Percentiles rank a stretch among this genome's conserved stretches.
Evolutionary conservation across 148 eudicot genomes (phyloP).

Genomic region (Mesembryanthemum crystallinum): DNA sequence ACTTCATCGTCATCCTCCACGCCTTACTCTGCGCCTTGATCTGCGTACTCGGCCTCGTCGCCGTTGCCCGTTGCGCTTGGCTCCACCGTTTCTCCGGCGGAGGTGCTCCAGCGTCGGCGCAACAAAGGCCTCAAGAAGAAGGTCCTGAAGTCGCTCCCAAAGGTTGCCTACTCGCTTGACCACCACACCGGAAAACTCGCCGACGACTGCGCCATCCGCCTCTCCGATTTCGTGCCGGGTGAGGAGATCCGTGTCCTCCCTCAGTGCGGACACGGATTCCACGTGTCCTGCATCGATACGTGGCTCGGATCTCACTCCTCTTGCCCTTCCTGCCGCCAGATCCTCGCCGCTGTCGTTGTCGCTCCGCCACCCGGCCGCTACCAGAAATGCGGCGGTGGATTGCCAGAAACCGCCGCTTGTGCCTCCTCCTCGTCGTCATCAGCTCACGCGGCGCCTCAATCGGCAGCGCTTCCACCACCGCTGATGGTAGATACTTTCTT

Average conservation of each 20-base stretch:
- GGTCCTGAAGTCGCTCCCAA: conserved; percentile 54
- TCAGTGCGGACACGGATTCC: conserved; percentile 80
- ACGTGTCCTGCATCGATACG: conserved; percentile 63
- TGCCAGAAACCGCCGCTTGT: conserved; percentile 17
- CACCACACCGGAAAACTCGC: conserved; percentile 34
- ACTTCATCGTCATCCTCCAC: conserved; percentile 70
- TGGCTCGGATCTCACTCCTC: conserved; percentile 84
- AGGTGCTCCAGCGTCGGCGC: conserved; percentile 18
- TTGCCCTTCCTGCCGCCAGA: conserved; percentile 83
- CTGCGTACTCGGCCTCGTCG: conserved; percentile 76
- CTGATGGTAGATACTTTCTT: conserved; percentile 20
- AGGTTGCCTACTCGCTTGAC: conserved; percentile 34
- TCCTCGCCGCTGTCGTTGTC: conserved; percentile 31
- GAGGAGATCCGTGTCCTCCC: conserved; percentile 70
- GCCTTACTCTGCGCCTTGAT: conserved; percentile 75
- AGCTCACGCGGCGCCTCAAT: not conserved
- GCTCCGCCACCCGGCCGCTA: conserved; percentile 9
- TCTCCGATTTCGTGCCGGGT: conserved; percentile 57
- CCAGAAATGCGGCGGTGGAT: conserved; percentile 38
- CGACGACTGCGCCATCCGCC: conserved; percentile 68
- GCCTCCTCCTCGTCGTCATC: not conserved
- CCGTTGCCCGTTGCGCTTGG: conserved; percentile 81
- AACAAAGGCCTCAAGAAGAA: conserved; percentile 73
- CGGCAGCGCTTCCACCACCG: not conserved
- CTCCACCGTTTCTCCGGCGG: conserved; percentile 48